Conservation (phyloP, 495 filamentous ascomycete genomes). For the Neurospora sp. region DNA sequence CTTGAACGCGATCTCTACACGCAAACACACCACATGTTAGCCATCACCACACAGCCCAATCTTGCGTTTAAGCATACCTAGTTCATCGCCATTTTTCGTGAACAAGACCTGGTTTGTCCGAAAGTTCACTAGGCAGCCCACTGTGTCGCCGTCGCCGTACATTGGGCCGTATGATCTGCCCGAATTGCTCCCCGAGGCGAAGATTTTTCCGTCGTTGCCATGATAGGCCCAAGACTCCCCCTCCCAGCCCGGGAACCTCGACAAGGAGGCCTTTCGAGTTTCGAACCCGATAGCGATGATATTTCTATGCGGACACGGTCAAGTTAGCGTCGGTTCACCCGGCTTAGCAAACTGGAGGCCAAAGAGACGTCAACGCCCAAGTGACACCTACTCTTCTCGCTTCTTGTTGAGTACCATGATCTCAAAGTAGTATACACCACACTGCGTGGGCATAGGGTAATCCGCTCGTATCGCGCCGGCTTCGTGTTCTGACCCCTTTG, state of each 20-base stretch:
- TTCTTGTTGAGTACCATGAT: constrained; percentile 74
- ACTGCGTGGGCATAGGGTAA: constrained; percentile 81
- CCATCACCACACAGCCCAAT: constrained; percentile 2
- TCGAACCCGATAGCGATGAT: constrained; percentile 89
- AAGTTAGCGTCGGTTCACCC: constrained; percentile 1
- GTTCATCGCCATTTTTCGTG: constrained; percentile 78
- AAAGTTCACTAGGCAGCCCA: constrained; percentile 94
- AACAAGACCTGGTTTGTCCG: constrained; percentile 80
- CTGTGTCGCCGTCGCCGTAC: constrained; percentile 62
- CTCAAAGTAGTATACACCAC: constrained; percentile 95
- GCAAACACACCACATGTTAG: constrained; percentile 2
- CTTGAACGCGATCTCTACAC: constrained; percentile 65
- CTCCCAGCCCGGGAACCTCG: constrained; percentile 88
- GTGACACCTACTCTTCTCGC: constrained; percentile 68
- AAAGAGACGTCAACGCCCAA: not conserved
- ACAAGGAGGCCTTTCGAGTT: constrained; percentile 59
- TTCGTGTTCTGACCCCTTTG: constrained; percentile 52
- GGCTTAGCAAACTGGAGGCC: not conserved
- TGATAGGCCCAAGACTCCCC: constrained; percentile 95
- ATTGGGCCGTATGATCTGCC: constrained; percentile 65
- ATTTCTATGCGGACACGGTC: constrained; percentile 32
- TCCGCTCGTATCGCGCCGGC: constrained; percentile 79
- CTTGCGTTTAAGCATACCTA: constrained; percentile 45
- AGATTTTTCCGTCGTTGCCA: constrained; percentile 88
- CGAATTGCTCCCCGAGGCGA: constrained; percentile 57